Evolutionary conservation across 2,329 filamentous ascomycete species (phyloP).

Genomic region (Ascochyta koolunga): DNA sequence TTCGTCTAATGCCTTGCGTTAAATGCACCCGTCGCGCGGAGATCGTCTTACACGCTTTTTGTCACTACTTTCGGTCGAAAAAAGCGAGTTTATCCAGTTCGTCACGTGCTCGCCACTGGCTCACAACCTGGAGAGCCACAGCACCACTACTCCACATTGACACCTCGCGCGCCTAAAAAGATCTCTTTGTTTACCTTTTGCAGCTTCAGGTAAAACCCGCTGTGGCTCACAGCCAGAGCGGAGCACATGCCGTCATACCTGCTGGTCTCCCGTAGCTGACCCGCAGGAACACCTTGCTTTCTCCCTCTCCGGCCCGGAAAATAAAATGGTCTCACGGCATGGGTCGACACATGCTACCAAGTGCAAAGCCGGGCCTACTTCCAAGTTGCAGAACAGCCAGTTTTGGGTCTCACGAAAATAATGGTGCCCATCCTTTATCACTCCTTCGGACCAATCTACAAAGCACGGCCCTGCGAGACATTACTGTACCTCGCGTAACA

Average conservation of each 20-base stretch:
- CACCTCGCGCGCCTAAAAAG: neutral
- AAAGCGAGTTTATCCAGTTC: neutral
- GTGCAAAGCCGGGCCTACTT: neutral
- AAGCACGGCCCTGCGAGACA: neutral
- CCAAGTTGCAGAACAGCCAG: neutral
- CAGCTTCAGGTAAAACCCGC: neutral
- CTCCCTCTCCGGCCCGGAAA: neutral
- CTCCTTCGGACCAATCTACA: neutral
- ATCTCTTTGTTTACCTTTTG: neutral
- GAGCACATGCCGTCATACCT: constrained; percentile 14
- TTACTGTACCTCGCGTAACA: neutral
- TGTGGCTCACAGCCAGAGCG: neutral
- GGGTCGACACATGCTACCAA: neutral
- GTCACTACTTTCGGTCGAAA: neutral
- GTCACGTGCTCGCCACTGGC: neutral
- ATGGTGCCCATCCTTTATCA: neutral
- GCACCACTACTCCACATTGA: neutral
- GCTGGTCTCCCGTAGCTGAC: neutral
- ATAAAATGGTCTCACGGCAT: constrained; percentile 1
- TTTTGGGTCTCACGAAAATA: neutral
- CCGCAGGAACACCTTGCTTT: constrained; percentile 14
- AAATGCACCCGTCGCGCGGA: neutral
- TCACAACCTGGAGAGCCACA: neutral
- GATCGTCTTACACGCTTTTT: neutral
- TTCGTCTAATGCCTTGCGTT: constrained; percentile 4